Conservation (phyloP, 129 eudicot species). For the Helianthus tuberosus region DNA sequence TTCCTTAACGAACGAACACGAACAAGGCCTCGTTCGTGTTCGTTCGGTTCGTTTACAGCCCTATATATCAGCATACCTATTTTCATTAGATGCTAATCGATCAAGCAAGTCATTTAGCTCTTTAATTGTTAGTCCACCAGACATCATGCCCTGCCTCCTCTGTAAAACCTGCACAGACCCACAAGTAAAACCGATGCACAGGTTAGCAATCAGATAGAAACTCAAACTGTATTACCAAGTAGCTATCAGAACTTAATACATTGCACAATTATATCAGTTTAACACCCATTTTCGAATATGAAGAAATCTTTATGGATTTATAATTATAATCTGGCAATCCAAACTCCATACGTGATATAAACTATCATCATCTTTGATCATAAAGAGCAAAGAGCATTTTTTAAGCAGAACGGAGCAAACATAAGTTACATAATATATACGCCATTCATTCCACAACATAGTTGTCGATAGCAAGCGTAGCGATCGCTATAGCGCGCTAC, state of each 20-base stretch:
- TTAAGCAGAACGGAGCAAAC: not conserved
- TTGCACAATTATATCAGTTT: not conserved
- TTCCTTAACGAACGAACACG: too few species aligned
- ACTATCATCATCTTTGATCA: not conserved
- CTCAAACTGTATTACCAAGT: not conserved
- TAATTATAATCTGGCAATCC: not conserved
- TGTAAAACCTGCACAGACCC: constrained; percentile 61
- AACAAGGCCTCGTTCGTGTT: too few species aligned
- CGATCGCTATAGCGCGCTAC: too few species aligned
- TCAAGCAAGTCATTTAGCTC: constrained; percentile 86
- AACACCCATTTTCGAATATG: not conserved
- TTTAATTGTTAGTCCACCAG: constrained; percentile 74
- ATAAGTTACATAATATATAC: not conserved
- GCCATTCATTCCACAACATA: not conserved
- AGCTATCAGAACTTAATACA: not conserved
- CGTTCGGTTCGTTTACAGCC: too few species aligned
- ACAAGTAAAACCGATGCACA: constrained; percentile 8
- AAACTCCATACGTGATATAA: constrained; percentile 3
- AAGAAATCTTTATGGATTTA: not conserved
- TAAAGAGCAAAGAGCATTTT: constrained; percentile 6
- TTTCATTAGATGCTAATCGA: constrained; percentile 81
- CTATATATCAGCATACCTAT: constrained; percentile 64
- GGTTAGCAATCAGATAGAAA: constrained; percentile 3
- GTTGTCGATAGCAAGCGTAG: too few species aligned
- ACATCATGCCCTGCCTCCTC: constrained; percentile 75